phyloP scores from a whole-genome alignment of 129 eudicot genomes.

The Helichrysum umbraculigerum region DNA sequence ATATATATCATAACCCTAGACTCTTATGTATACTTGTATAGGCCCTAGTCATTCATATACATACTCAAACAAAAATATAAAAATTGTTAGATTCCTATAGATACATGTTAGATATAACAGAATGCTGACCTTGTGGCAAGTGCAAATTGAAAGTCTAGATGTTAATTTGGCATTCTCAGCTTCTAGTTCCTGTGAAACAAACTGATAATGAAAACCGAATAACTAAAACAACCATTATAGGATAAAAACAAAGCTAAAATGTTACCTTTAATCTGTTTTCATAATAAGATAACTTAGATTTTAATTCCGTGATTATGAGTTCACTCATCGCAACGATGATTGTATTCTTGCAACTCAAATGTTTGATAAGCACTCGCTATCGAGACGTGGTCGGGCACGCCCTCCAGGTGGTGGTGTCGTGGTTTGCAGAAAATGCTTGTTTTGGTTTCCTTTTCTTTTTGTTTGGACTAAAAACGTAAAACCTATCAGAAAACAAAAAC shows the following conservation, averaged over 20 bases:
- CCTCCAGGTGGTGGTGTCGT: no score
- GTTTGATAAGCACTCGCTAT: no score
- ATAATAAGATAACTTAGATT: constrained; percentile 35
- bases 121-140: constrained; percentile 60
- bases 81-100: neutral
- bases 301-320: constrained; percentile 25
- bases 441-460: no score
- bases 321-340: constrained; percentile 3
- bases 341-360: no score
- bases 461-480: no score
- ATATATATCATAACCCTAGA: neutral
- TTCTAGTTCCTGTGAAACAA: constrained; percentile 63
- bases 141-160: constrained; percentile 52
- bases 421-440: no score
- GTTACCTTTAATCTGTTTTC: constrained; percentile 16
- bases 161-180: constrained; percentile 60
- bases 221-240: no score
- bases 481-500: no score
- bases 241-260: no score
- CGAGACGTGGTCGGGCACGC: no score
- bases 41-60: neutral
- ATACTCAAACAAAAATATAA: neutral
- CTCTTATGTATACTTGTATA: neutral
- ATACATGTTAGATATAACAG: neutral
- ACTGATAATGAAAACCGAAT: no score